phyloP scores from a whole-genome alignment of 75 land plant species.

The Gnetum montanum region DNA sequence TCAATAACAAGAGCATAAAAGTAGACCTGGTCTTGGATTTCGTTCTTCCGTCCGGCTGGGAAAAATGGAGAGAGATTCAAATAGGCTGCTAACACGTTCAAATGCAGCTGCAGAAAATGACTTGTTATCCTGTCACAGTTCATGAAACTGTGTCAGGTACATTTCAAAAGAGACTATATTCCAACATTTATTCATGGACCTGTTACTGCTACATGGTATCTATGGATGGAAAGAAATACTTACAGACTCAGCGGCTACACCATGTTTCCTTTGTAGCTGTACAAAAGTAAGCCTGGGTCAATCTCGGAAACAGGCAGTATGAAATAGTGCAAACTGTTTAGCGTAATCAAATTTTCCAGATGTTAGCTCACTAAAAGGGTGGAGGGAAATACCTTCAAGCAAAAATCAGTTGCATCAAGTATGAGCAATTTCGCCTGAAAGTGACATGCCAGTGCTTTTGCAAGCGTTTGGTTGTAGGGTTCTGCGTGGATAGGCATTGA shows the following conservation, averaged over 20 bases:
- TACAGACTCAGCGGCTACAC: constrained; percentile 12
- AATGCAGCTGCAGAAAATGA: constrained; percentile 47
- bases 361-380: too few species aligned
- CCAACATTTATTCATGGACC: too few species aligned
- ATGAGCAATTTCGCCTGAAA: constrained; percentile 27
- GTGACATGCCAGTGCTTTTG: constrained; percentile 27
- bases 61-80: constrained; percentile 46
- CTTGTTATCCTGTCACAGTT: constrained; percentile 13
- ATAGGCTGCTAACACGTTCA: constrained; percentile 36
- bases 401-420: constrained; percentile 21
- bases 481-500: too few species aligned
- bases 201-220: too few species aligned
- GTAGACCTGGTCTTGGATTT: constrained; percentile 3
- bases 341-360: too few species aligned
- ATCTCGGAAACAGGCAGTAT: too few species aligned
- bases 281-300: too few species aligned
- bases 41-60: constrained; percentile 23
- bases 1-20: too few species aligned
- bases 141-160: too few species aligned
- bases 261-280: constrained; percentile 76
- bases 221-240: too few species aligned
- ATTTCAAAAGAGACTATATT: too few species aligned
- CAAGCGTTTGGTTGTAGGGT: constrained; percentile 24
- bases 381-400: constrained; percentile 26
- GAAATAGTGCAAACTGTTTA: too few species aligned